Evolutionary conservation across 2,329 filamentous ascomycete species (phyloP).

Genomic region (Pyricularia grisea): DNA sequence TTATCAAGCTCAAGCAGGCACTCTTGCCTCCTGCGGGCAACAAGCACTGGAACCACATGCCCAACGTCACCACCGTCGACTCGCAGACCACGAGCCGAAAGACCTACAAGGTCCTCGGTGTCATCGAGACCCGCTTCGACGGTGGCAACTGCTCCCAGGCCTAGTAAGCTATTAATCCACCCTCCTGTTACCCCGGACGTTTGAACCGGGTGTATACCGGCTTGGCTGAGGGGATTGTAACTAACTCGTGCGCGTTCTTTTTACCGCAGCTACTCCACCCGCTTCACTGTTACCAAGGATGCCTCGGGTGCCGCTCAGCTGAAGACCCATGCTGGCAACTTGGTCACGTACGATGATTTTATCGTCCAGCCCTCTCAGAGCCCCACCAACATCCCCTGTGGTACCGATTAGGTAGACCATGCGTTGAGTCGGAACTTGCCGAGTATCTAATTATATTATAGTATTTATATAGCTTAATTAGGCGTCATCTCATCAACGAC

Average conservation of each 20-base stretch:
- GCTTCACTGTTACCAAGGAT: slow-evolving; percentile 1
- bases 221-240: background rate
- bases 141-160: slow-evolving; percentile 3
- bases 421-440: too few species aligned
- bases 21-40: background rate
- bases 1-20: slow-evolving; percentile 1
- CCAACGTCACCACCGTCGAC: slow-evolving; percentile 1
- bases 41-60: slow-evolving; percentile 4
- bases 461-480: too few species aligned
- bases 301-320: background rate
- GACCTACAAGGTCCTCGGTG: slow-evolving; percentile 1
- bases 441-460: too few species aligned
- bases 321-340: background rate
- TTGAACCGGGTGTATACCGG: too few species aligned
- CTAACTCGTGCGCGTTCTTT: background rate
- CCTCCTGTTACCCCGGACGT: background rate
- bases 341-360: slow-evolving; percentile 1
- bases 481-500: too few species aligned
- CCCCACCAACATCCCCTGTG: background rate
- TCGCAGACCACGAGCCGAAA: background rate
- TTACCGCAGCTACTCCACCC: background rate
- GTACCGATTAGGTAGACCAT: background rate
- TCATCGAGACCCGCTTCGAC: background rate
- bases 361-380: background rate
- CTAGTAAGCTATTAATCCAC: background rate